Conservation (phyloP, 257 asterid species). For the Thymus quinquecostatus region DNA sequence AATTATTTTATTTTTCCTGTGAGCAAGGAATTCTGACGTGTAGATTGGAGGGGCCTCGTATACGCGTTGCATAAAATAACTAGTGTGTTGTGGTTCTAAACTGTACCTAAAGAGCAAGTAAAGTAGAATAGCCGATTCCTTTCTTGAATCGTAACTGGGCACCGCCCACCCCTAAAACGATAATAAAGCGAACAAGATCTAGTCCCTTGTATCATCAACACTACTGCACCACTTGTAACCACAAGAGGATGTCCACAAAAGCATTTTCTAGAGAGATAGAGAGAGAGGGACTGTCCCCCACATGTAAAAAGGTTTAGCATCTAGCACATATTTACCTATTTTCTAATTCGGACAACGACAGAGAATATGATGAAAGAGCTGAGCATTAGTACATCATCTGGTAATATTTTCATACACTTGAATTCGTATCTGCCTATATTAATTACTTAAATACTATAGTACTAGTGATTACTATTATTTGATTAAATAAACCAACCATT, state of each 20-base stretch:
- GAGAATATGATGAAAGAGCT: slow-evolving; percentile 7
- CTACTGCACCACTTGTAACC: slow-evolving; percentile 22
- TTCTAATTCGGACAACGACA: background rate
- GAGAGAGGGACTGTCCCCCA: slow-evolving; percentile 7
- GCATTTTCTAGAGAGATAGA: slow-evolving; percentile 16
- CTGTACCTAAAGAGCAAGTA: slow-evolving; percentile 13
- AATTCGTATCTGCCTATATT: background rate
- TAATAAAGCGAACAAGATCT: slow-evolving; percentile 15
- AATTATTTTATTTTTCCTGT: too few species aligned
- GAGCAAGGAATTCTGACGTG: background rate
- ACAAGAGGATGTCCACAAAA: background rate
- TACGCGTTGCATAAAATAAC: background rate
- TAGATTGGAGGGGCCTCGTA: background rate
- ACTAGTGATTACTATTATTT: too few species aligned
- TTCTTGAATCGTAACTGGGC: slow-evolving; percentile 31
- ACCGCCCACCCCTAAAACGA: slow-evolving; percentile 21
- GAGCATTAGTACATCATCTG: background rate
- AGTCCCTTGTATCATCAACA: slow-evolving; percentile 20
- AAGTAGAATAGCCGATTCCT: slow-evolving; percentile 40
- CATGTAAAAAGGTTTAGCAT: slow-evolving; percentile 20
- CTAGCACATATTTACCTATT: background rate
- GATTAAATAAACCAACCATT: background rate
- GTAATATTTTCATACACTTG: background rate
- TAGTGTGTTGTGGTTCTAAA: too few species aligned
- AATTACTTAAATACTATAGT: background rate